Evolutionary conservation across 140 eudicot species (phyloP).

Genomic region (Bidens hawaiensis): DNA sequence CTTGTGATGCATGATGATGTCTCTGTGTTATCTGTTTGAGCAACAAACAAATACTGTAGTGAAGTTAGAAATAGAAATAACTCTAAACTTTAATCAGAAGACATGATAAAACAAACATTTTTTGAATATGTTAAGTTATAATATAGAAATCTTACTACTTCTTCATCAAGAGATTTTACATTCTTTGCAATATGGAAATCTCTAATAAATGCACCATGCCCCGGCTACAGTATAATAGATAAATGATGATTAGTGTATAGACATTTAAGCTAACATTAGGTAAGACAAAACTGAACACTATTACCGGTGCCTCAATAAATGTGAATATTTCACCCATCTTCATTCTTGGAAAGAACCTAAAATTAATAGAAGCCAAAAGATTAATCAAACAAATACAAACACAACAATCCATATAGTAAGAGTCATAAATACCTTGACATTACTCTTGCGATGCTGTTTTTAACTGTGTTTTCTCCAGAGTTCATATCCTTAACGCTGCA

Average conservation of each 20-base stretch:
- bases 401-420: background rate
- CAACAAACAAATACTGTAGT: slow-evolving; percentile 65
- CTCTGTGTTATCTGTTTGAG: slow-evolving; percentile 54
- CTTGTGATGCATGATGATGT: slow-evolving; percentile 75
- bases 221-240: slow-evolving; percentile 48
- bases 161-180: slow-evolving; percentile 30
- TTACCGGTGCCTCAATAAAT: slow-evolving; percentile 55
- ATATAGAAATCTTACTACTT: slow-evolving; percentile 39
- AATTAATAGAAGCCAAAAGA: background rate
- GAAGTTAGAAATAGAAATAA: slow-evolving; percentile 10
- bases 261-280: background rate
- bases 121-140: background rate
- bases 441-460: slow-evolving; percentile 40
- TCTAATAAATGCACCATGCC: slow-evolving; percentile 50
- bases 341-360: slow-evolving; percentile 77
- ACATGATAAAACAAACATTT: background rate
- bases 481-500: slow-evolving; percentile 40
- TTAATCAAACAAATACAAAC: slow-evolving; percentile 4
- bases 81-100: background rate
- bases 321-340: slow-evolving; percentile 57
- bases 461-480: slow-evolving; percentile 36
- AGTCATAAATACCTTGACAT: slow-evolving; percentile 49
- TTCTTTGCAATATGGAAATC: slow-evolving; percentile 53
- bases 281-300: background rate
- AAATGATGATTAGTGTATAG: slow-evolving; percentile 17